These are phyloP conservation scores for Rutidosis leptorrhynchoides DNA, from an alignment of 129 eudicot species.

Conservation along the genomic window DNA sequence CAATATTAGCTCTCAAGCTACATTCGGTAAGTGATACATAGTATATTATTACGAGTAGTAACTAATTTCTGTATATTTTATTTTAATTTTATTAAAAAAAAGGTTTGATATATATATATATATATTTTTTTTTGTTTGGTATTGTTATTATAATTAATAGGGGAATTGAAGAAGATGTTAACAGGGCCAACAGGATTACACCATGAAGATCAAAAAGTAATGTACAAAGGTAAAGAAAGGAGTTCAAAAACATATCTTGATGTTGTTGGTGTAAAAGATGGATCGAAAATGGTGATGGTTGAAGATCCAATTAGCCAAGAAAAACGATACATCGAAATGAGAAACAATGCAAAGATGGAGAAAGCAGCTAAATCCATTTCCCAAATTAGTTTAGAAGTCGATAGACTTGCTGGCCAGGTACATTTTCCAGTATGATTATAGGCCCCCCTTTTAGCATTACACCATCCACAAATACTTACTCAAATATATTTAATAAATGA, in stretches of 20 bases:
- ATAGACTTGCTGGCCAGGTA: slow-evolving; percentile 88
- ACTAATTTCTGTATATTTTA: not conserved
- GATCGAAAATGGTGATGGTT: slow-evolving; percentile 68
- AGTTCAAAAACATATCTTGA: slow-evolving; percentile 67
- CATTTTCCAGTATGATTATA: too few relatives aligned
- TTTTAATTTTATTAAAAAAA: not conserved
- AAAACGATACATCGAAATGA: slow-evolving; percentile 71
- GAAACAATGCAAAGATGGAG: slow-evolving; percentile 74
- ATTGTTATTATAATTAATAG: slow-evolving; percentile 24
- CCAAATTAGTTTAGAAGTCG: slow-evolving; percentile 84
- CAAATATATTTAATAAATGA: not conserved
- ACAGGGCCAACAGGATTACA: slow-evolving; percentile 88
- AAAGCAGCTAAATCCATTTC: slow-evolving; percentile 72
- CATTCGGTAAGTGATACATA: slow-evolving; percentile 64
- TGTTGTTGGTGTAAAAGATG: slow-evolving; percentile 70
- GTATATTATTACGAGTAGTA: not conserved
- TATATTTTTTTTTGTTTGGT: not conserved
- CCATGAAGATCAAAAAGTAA: slow-evolving; percentile 81
- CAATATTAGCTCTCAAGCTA: slow-evolving; percentile 70
- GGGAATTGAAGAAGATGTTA: slow-evolving; percentile 90
- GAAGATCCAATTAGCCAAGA: slow-evolving; percentile 94
- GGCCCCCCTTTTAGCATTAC: too few relatives aligned
- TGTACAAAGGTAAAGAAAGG: slow-evolving; percentile 69
- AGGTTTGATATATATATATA: not conserved
- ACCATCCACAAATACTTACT: too few relatives aligned